These are phyloP conservation scores for Cutaneotrichosporon arboriforme DNA, from an alignment of 1,284 basidiomycete species.

Conservation along the genomic window DNA sequence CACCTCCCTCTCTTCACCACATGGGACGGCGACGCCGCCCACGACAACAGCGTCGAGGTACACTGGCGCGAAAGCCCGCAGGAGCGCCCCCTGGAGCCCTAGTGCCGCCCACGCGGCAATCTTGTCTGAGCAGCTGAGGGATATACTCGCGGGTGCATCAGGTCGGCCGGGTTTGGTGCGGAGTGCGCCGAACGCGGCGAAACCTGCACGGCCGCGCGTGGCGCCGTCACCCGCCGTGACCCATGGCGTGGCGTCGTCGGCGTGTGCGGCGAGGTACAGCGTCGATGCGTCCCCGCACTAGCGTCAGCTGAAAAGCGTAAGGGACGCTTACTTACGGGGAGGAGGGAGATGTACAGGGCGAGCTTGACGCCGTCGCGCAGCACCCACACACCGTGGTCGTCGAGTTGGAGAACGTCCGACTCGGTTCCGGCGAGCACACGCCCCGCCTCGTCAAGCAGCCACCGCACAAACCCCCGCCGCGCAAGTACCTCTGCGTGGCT, in stretches of 20 bases:
- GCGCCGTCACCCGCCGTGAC: conserved; percentile 29
- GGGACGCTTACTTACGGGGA: conserved; percentile 80
- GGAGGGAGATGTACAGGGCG: conserved; percentile 75
- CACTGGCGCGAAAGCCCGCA: conserved; percentile 57
- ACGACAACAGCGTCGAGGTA: conserved; percentile 64
- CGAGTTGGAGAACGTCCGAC: conserved; percentile 12
- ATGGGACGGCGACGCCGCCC: conserved; percentile 58
- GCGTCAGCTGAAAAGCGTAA: conserved; percentile 3
- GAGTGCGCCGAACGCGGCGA: conserved; percentile 64
- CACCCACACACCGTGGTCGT: conserved; percentile 48
- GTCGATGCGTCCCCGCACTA: conserved; percentile 87
- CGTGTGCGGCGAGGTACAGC: conserved; percentile 61
- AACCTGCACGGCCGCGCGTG: conserved; percentile 71
- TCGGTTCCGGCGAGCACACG: conserved; percentile 31
- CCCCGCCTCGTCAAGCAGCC: conserved; percentile 66
- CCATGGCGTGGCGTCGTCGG: conserved; percentile 40
- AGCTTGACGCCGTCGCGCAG: conserved; percentile 56
- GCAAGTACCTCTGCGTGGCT: conserved; percentile 86
- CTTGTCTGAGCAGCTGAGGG: conserved; percentile 88
- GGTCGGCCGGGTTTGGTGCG: conserved; percentile 83
- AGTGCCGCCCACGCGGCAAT: conserved; percentile 73
- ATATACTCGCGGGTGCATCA: conserved; percentile 71
- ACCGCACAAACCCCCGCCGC: conserved; percentile 69
- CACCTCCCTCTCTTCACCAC: conserved; percentile 34
- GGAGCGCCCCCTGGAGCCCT: conserved; percentile 77